Conservation (phyloP, 441 rosid genomes). For the Corymbia calophylla region DNA sequence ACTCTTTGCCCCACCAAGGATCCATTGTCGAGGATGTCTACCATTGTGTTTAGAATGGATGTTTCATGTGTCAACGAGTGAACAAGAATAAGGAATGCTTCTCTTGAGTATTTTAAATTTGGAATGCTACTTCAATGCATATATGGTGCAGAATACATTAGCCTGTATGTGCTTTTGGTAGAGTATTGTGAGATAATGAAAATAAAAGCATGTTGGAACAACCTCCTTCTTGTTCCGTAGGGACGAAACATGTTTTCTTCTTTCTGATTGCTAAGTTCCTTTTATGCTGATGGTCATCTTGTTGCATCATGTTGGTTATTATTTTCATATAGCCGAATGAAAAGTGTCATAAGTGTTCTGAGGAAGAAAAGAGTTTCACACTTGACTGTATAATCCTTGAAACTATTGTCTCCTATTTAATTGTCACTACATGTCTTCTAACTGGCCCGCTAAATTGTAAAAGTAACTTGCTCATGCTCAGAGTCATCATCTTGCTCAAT, state of each 20-base stretch:
- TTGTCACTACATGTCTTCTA: background rate
- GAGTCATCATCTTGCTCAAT: background rate
- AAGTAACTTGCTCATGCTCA: background rate
- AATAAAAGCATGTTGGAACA: background rate
- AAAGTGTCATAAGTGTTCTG: background rate
- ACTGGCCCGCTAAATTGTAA: background rate
- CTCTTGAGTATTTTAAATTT: background rate
- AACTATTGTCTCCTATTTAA: background rate
- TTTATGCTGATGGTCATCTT: background rate
- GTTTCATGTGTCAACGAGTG: background rate
- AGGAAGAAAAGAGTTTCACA: background rate
- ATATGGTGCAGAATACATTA: background rate
- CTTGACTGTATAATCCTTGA: background rate
- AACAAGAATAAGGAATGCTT: background rate
- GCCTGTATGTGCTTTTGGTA: background rate
- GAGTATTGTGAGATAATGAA: background rate
- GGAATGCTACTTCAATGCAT: background rate
- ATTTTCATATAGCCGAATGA: background rate
- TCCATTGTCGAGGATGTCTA: background rate
- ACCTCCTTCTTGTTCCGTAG: background rate
- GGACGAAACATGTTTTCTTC: background rate
- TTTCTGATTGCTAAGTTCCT: background rate
- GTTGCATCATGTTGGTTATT: background rate
- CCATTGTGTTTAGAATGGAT: background rate
- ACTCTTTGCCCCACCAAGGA: background rate